Conservation (phyloP, 2,329 filamentous ascomycete species). For the Grosmannia huntii region DNA sequence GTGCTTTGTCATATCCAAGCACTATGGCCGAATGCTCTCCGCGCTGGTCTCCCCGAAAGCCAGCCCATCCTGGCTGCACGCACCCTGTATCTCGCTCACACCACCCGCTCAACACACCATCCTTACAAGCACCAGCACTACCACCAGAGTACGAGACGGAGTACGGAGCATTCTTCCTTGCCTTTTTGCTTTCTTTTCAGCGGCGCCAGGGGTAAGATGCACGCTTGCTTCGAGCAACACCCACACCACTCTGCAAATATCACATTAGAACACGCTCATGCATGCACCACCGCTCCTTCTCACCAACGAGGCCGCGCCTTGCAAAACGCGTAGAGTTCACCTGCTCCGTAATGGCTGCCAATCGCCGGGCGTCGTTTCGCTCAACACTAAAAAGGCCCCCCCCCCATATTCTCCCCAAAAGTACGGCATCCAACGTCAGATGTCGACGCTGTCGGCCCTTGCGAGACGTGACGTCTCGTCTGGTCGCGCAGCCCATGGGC, state of each 20-base stretch:
- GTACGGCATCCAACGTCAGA: constrained; percentile 1
- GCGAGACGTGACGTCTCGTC: background rate
- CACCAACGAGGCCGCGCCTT: background rate
- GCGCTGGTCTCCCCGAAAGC: background rate
- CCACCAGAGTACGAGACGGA: background rate
- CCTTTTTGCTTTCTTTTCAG: background rate
- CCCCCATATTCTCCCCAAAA: background rate
- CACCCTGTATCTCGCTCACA: background rate
- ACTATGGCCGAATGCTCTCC: background rate
- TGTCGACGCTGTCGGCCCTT: background rate
- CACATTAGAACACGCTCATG: constrained; percentile 4
- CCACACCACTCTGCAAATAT: background rate
- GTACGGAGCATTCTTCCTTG: too few species aligned
- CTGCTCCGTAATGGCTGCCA: constrained; percentile 3
- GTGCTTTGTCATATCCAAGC: background rate
- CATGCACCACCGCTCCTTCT: background rate
- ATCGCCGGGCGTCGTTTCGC: constrained; percentile 2
- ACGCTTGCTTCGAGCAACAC: background rate
- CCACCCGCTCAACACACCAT: background rate
- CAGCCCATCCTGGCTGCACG: background rate
- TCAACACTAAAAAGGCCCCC: background rate
- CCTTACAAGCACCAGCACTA: background rate
- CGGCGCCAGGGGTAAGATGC: background rate
- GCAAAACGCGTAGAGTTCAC: background rate
- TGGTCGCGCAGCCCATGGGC: background rate